Base-by-base conservation (phyloP, 352 stramenopile species). In the Pythium guiyangense region DNA sequence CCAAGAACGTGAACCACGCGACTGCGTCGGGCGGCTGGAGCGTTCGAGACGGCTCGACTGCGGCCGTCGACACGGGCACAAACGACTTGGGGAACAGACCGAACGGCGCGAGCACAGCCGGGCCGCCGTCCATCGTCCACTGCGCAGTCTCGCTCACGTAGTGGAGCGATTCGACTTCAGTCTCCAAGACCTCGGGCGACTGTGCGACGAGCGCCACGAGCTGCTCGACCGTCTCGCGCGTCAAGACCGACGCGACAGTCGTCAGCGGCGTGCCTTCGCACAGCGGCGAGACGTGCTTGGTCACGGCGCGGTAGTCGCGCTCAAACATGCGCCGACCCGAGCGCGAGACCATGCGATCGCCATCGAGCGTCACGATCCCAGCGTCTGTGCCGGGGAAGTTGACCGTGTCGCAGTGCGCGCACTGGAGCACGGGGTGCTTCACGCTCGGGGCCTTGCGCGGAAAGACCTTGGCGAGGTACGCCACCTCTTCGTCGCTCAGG, bases 371-470 rank as follows among this genome's bases (percentile, higher is more conserved):
- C 14, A 92, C 79, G 50, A 92, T 86, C 0, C 82, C 82, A 1
- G 79, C 75, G 48, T 90, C 82, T 8, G 82, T 92, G 5, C 82
- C 82, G 0, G 82, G 82, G 17, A 92, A 92, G 31, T 86, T 92
- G 3, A 92, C 82, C 0, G 79, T 90, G 18, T 86, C 77, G 50
- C 82, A 92, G 52, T 92, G 79, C 6, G 71, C 61, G 55, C 82
- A 92, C 49, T 92, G 79, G 17, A 92, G 62, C 10, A 92, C 74
- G 4, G 82, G 82, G 52, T 89, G 79, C 18, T 64, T 64, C 17
- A 92, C 64, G 17, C 59, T 73, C 14, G 71, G 64, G 0, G 55
- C 46, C 14, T 79, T 63, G 0, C 56, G 64, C 29, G 82, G 82
- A 42, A 79, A 92, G 22, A 88, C 82, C 20, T 79, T 78, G 26